Conservation (phyloP, 345 rosid species). For the Noccaea bulbosa region DNA sequence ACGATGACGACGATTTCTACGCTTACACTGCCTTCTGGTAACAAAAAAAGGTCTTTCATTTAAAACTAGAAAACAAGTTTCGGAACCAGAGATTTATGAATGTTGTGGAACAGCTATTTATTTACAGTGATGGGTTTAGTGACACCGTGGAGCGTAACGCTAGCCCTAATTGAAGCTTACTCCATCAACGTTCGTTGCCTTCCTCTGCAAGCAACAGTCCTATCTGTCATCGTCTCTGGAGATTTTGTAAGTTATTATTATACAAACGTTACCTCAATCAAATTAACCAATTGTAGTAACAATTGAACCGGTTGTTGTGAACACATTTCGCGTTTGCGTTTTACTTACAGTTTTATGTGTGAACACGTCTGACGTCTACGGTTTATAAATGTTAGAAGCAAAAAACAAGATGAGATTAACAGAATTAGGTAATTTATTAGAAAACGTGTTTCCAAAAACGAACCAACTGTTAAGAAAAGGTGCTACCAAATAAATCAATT, state of each 20-base stretch:
- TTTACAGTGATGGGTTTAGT: slow-evolving; percentile 72
- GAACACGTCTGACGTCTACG: too few relatives aligned
- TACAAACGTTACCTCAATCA: neutral
- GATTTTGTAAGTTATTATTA: slow-evolving; percentile 55
- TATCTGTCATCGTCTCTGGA: slow-evolving; percentile 55
- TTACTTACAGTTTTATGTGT: too few relatives aligned
- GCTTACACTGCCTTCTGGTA: slow-evolving; percentile 72
- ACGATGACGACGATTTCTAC: slow-evolving; percentile 54
- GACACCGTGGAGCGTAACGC: slow-evolving; percentile 64
- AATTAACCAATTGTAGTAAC: neutral
- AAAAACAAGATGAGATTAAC: slow-evolving; percentile 11
- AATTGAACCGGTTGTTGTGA: too few relatives aligned
- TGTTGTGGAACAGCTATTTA: slow-evolving; percentile 56
- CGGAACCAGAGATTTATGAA: slow-evolving; percentile 1
- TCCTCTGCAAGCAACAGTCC: slow-evolving; percentile 52
- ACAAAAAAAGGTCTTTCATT: neutral
- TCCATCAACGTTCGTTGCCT: slow-evolving; percentile 49
- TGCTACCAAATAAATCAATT: slow-evolving; percentile 21
- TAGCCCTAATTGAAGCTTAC: slow-evolving; percentile 64
- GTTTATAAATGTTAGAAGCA: slow-evolving; percentile 10
- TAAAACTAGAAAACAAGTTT: neutral
- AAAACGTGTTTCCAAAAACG: slow-evolving; percentile 11
- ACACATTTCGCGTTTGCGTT: too few relatives aligned
- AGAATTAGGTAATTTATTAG: slow-evolving; percentile 1
- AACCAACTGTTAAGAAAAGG: slow-evolving; percentile 21